A percentile compares a stretch with the other conserved stretches of the same genome.
phyloP scores from a whole-genome alignment of 225 moss, liverwort and hornwort species.

The Polytrichum formosum region DNA sequence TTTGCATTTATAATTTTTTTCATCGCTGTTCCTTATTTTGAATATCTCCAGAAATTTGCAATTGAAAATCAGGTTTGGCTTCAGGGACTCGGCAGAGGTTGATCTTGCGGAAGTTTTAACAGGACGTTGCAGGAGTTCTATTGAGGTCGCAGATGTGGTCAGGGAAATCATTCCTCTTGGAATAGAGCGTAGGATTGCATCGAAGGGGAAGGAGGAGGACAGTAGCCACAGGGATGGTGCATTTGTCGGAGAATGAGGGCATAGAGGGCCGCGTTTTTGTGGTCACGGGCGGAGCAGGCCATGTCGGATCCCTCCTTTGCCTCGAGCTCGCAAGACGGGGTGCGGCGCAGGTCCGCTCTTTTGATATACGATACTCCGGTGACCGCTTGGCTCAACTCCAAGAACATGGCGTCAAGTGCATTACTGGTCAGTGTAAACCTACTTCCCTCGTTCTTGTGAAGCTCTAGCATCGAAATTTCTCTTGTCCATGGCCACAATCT shows the following conservation, averaged over 20 bases:
- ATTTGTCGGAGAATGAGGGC: constrained; percentile 81
- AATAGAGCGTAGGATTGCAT: not conserved
- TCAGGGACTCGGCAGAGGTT: too few relatives aligned
- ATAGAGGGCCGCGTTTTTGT: constrained; percentile 74
- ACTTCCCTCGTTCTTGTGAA: not conserved
- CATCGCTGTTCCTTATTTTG: too few relatives aligned
- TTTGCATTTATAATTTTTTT: too few relatives aligned
- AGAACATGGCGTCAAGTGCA: constrained; percentile 58
- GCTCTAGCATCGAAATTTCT: too few relatives aligned
- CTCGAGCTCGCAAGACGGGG: constrained; percentile 79
- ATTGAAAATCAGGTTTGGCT: too few relatives aligned
- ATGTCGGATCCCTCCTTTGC: constrained; percentile 69
- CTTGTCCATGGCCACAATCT: too few relatives aligned
- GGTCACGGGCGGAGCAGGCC: constrained; percentile 77
- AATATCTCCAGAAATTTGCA: too few relatives aligned
- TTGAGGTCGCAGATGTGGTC: not conserved
- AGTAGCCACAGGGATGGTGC: constrained; percentile 41
- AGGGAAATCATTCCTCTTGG: not conserved
- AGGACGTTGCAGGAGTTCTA: not conserved
- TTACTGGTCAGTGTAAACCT: constrained; percentile 39
- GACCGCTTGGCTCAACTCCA: constrained; percentile 43
- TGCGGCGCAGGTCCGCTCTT: constrained; percentile 70
- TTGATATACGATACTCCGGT: constrained; percentile 41
- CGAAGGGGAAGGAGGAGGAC: not conserved
- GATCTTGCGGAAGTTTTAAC: too few relatives aligned